Base-by-base conservation (phyloP, 345 rosid genomes). In the Microthlaspi erraticum region DNA sequence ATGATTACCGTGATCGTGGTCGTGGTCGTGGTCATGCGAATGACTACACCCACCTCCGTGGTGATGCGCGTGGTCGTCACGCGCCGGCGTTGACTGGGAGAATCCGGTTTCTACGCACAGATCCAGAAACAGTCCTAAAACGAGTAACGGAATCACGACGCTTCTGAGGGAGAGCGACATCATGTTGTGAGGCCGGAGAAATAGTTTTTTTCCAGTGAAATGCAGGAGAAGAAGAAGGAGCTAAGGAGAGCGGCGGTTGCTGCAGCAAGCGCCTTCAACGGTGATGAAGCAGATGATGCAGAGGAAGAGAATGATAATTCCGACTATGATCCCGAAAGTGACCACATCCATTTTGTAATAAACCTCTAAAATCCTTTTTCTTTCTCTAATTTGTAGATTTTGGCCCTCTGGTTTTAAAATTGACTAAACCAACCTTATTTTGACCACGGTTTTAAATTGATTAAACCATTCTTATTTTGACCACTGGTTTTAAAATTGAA, bases 221-320 rank as follows among this genome's bases (percentile, higher is more conserved):
- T 38, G 46, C 8, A 20, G 23, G 23, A n/a, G 23, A 20, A 20
- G 23, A 26, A 26, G 29, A 26, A 38, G 52, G 52, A 8, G 60
- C 39, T 63, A 39, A 49, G 69, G 77, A 20, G 74, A 79, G 20
- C 70, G 32, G 20, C 78, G 85, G 54, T 77, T 76, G 42, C 44
- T 78, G 81, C 96, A 88, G 81, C 97, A 88, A 63, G 87, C 81
- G 79, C 89, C 97, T 77, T 90, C 87, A 33, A 92, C 70, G 79
- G 93, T 86, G 74, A 93, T 84, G 80, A 83, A 79, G 68, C 87
- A 84, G 77, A 85, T 85, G 56, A 73, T 66, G 70, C 81, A 79
- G 14, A 88, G 69, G 81, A 87, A 83, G 63, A 90, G 82, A 11
- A 90, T 73, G 78, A 90, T 83, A 46, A 83, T 79, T 54, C 81